These are phyloP conservation scores for Lactarius trivialis DNA, from an alignment of 768 basidiomycete species.

Conservation along the genomic window DNA sequence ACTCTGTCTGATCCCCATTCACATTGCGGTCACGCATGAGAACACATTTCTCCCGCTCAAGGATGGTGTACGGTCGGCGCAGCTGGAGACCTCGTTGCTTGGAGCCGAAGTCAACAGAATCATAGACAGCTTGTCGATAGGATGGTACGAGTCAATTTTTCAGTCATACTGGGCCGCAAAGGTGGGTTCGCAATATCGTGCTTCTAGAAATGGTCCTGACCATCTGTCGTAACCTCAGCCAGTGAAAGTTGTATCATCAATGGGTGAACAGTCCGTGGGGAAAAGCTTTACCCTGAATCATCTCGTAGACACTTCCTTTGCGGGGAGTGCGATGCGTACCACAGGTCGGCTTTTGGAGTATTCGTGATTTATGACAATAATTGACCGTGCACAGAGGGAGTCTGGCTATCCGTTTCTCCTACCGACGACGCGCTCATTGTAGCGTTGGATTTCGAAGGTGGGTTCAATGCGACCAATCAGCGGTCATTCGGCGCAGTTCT, in stretches of 20 bases:
- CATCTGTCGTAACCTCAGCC: constrained; percentile 33
- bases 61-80: constrained; percentile 46
- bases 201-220: background rate
- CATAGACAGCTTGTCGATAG: constrained; percentile 50
- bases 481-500: background rate
- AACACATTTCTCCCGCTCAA: constrained; percentile 58
- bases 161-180: constrained; percentile 59
- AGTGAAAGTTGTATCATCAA: constrained; percentile 59
- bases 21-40: constrained; percentile 52
- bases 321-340: constrained; percentile 58
- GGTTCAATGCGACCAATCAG: background rate
- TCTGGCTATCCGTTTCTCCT: constrained; percentile 64
- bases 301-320: constrained; percentile 57
- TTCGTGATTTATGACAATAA: background rate
- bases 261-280: constrained; percentile 64
- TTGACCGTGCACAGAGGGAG: constrained; percentile 38
- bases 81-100: constrained; percentile 46
- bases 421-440: constrained; percentile 49
- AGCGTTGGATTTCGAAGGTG: constrained; percentile 60
- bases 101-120: constrained; percentile 55
- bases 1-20: constrained; percentile 58
- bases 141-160: constrained; percentile 62
- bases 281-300: constrained; percentile 57
- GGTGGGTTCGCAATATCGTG: constrained; percentile 26
- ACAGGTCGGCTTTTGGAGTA: constrained; percentile 31